Evolutionary conservation across 2,329 filamentous ascomycete genomes (phyloP).

Genomic region (Cladosporium sp.): DNA sequence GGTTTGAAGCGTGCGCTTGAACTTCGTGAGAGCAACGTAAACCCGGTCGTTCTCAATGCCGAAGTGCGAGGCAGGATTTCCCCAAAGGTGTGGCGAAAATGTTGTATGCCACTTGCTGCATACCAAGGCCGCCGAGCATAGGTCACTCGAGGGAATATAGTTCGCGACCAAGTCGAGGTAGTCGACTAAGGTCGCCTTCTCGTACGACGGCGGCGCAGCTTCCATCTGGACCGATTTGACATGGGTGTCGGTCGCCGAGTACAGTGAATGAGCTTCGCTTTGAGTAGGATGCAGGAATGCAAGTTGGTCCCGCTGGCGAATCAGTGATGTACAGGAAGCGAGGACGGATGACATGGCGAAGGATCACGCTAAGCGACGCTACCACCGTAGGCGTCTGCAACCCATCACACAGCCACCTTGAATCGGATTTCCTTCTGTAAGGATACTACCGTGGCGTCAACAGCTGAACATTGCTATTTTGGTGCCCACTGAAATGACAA

Average conservation of each 20-base stretch:
- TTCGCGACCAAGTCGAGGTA: slow-evolving; percentile 51
- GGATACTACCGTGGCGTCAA: no score
- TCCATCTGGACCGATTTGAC: slow-evolving; percentile 39
- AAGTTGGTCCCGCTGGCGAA: no score
- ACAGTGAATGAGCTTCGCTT: background rate
- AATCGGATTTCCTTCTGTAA: no score
- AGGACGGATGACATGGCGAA: slow-evolving; percentile 3
- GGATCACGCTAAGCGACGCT: slow-evolving; percentile 3
- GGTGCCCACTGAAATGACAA: no score
- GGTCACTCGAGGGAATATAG: slow-evolving; percentile 50
- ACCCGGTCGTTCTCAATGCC: slow-evolving; percentile 54
- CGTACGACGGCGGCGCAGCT: slow-evolving; percentile 54
- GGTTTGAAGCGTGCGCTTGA: slow-evolving; percentile 51
- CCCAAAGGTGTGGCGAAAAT: slow-evolving; percentile 57
- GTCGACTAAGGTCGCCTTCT: slow-evolving; percentile 49
- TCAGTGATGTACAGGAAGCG: background rate
- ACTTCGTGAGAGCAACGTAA: slow-evolving; percentile 55
- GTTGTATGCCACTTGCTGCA: slow-evolving; percentile 52
- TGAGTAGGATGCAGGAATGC: no score
- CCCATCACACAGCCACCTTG: background rate
- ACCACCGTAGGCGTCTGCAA: background rate
- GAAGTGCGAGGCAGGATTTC: slow-evolving; percentile 57
- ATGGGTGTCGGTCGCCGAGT: background rate
- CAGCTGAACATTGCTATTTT: no score
- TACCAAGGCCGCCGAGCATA: slow-evolving; percentile 51